phyloP scores from a whole-genome alignment of 73 alveolate genomes.

The Paramecium sonneborni region DNA sequence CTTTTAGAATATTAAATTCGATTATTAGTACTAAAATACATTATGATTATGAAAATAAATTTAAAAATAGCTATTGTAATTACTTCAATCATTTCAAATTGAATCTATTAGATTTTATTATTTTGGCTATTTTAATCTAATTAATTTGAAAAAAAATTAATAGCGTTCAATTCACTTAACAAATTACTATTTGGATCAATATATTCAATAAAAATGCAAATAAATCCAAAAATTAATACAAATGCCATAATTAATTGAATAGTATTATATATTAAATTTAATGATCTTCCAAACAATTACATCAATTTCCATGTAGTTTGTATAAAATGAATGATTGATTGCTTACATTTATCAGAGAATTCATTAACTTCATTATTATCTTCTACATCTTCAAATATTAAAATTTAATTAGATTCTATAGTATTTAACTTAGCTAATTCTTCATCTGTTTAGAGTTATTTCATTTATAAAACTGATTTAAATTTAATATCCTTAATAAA shows the following conservation, averaged over 20 bases:
- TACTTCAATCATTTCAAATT: background rate
- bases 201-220: conserved; percentile 14
- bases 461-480: background rate
- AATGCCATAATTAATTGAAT: conserved; percentile 16
- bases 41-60: background rate
- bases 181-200: conserved; percentile 25
- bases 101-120: background rate
- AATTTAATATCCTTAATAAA: conserved; percentile 47
- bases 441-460: background rate
- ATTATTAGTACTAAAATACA: conserved; percentile 39
- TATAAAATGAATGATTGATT: background rate
- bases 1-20: conserved; percentile 36
- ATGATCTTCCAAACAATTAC: background rate
- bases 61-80: conserved; percentile 14
- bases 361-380: background rate
- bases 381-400: background rate
- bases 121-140: background rate
- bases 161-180: conserved; percentile 22
- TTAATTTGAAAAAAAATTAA: conserved; percentile 10
- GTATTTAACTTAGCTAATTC: background rate
- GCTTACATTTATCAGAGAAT: background rate
- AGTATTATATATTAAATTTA: conserved; percentile 7
- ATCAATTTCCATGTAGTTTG: background rate
- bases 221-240: conserved; percentile 15
- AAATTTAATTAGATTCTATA: background rate